A percentile compares a stretch with the other conserved stretches of the same genome.
phyloP scores from a whole-genome alignment of 2,329 filamentous ascomycete genomes.

The Sarocladiaceae sp. region DNA sequence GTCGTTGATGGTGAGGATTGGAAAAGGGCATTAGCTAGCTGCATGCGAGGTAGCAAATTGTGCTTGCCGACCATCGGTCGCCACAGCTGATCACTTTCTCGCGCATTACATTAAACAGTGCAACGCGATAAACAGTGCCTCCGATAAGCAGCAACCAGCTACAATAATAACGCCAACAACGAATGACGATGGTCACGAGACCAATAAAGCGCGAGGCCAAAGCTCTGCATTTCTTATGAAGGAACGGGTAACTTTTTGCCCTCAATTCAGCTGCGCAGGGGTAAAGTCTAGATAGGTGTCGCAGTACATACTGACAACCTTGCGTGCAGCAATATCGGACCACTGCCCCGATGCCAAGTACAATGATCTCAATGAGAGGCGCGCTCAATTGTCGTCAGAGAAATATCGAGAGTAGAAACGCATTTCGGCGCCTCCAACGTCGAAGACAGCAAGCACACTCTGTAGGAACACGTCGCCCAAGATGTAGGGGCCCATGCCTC shows the following conservation, averaged over 20 bases:
- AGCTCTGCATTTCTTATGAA: too few relatives aligned
- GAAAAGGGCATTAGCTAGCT: neutral
- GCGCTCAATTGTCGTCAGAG: neutral
- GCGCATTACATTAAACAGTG: neutral
- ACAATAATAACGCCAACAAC: too few relatives aligned
- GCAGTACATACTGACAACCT: neutral
- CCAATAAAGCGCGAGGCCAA: too few relatives aligned
- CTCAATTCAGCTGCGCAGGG: too few relatives aligned
- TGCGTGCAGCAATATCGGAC: neutral
- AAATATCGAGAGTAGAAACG: constrained; percentile 30
- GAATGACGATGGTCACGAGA: too few relatives aligned
- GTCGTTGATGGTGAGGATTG: neutral
- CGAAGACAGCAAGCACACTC: constrained; percentile 43
- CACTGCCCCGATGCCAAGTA: neutral
- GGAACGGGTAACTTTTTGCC: too few relatives aligned
- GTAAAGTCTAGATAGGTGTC: neutral
- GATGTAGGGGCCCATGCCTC: constrained; percentile 39
- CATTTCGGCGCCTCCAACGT: constrained; percentile 39
- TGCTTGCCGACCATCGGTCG: constrained; percentile 1
- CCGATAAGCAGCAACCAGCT: neutral
- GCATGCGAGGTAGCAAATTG: neutral
- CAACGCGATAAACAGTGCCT: neutral
- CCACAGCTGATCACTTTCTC: neutral
- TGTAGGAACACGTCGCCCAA: constrained; percentile 45
- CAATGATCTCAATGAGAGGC: neutral